These are phyloP conservation scores for Lobosporangium transversale DNA, from an alignment of 192 early-diverging fungal species.

Conservation along the genomic window DNA sequence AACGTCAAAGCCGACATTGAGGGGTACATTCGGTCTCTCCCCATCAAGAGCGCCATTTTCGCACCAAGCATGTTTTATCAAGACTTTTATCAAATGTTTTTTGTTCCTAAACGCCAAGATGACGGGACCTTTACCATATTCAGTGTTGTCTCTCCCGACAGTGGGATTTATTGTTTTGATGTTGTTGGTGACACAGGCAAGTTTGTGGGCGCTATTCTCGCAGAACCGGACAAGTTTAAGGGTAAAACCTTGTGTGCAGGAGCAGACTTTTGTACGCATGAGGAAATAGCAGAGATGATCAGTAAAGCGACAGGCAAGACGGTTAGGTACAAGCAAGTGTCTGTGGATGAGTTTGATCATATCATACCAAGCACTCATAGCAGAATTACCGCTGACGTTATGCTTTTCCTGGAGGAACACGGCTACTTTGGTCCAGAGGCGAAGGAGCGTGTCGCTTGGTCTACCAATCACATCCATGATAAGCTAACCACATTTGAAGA, in stretches of 20 bases:
- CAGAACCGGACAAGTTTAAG: conserved; percentile 23
- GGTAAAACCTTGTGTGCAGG: conserved; percentile 15
- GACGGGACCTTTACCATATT: conserved; percentile 12
- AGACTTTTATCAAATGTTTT: neutral
- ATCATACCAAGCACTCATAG: too few species aligned
- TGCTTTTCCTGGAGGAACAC: too few species aligned
- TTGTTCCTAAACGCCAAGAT: conserved; percentile 9
- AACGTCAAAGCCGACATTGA: neutral
- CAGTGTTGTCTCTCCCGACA: conserved; percentile 5
- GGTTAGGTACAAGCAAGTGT: too few species aligned
- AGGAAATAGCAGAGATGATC: conserved; percentile 2
- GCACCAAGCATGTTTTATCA: conserved; percentile 15
- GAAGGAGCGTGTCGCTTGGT: too few species aligned
- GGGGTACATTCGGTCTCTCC: conserved; percentile 20
- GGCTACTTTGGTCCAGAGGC: too few species aligned
- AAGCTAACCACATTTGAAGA: too few species aligned
- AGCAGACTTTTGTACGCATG: neutral
- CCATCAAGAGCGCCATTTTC: conserved; percentile 27
- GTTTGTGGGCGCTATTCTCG: conserved; percentile 23
- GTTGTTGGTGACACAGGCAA: conserved; percentile 8
- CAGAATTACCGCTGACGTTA: too few species aligned
- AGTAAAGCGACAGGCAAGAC: too few species aligned
- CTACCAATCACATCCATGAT: too few species aligned
- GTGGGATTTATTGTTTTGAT: conserved; percentile 3
- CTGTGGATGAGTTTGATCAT: too few species aligned